Percentiles rank a stretch among this genome's conserved stretches.
Conservation (phyloP, 1,284 basidiomycete genomes). For the Schizophyllum amplum region DNA sequence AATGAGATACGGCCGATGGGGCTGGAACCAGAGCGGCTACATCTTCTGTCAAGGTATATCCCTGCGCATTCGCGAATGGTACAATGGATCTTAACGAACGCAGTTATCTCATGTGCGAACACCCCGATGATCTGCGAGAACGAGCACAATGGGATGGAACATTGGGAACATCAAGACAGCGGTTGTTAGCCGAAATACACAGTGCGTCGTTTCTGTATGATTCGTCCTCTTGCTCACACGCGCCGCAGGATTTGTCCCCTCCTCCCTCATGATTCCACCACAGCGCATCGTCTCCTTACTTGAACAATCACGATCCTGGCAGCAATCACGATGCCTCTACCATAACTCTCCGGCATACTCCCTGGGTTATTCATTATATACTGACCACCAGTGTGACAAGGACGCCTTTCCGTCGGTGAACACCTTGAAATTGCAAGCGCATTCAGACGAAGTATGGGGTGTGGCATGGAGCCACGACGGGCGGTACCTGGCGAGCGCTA, state of each 20-base stretch:
- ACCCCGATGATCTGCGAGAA: constrained; percentile 75
- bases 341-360: constrained; percentile 60
- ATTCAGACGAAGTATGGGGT: constrained; percentile 93
- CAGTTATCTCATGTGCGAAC: constrained; percentile 58
- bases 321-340: constrained; percentile 74
- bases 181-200: constrained; percentile 77
- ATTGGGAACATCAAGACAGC: constrained; percentile 67
- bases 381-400: constrained; percentile 78
- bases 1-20: constrained; percentile 80
- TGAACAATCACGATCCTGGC: constrained; percentile 78
- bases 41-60: constrained; percentile 73
- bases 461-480: constrained; percentile 94
- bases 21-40: constrained; percentile 70
- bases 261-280: constrained; percentile 88
- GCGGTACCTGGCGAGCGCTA: constrained; percentile 75
- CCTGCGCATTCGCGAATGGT: not conserved
- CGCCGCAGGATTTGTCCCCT: constrained; percentile 73
- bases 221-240: not conserved
- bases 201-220: constrained; percentile 37
- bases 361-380: constrained; percentile 72
- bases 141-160: constrained; percentile 89
- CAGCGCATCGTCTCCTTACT: constrained; percentile 81
- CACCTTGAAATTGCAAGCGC: constrained; percentile 78
- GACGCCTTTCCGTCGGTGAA: constrained; percentile 80
- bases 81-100: not conserved